Evolutionary conservation across 371 early-diverging fungal species (phyloP), one percentile per base, ranked within the genome.

Genomic region (Entomophthora muscae): DNA sequence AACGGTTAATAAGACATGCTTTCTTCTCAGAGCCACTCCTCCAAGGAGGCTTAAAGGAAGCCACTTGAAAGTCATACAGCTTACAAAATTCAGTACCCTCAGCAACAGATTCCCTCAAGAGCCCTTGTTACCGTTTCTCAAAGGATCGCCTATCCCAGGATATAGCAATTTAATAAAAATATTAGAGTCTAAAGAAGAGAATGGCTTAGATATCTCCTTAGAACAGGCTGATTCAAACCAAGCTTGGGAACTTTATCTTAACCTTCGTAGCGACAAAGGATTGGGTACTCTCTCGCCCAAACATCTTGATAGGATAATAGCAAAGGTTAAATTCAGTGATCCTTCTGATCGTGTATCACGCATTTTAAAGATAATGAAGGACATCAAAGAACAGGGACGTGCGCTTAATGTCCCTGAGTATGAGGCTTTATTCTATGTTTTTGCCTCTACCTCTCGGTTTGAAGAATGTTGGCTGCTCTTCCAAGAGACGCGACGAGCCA

Each of bases 401-500:
- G 56, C 22, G 28, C 22, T 55, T 7, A 55, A 26, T 17, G 12
- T 26, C 7, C 17, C 12, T 7, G 24, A 55, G 22, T 60, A 60
- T 60, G 23, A 60, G 5, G 32, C 31, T 2, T 23, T 60, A 17
- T n/a, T 29, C 13, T 60, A 27, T 32, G 23, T 12, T 32, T 27
- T 60, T n/a, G 60, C 60, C 13, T 27, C 27, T 10, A 27, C 60
- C 10, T 23, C 22, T 1, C 31, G 29, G 32, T 60, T 27, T 60
- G 60, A 60, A 33, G 60, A 60, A 2, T 60, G 60, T 42, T 42
- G 32, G 60, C 31, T 60, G 12, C 24, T 60, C 23, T 27, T 60
- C 23, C 31, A 60, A 5, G 60, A 60, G 33, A 42, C 30, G 32
- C 22, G 24, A 23, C n/a, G 33, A 42, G 33, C 31, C 2, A n/a